Percentiles rank a stretch among this genome's conserved stretches.
These are phyloP conservation scores for Proliferodiscus dingleyae DNA, from an alignment of 2,329 filamentous ascomycete genomes.

Conservation along the genomic window DNA sequence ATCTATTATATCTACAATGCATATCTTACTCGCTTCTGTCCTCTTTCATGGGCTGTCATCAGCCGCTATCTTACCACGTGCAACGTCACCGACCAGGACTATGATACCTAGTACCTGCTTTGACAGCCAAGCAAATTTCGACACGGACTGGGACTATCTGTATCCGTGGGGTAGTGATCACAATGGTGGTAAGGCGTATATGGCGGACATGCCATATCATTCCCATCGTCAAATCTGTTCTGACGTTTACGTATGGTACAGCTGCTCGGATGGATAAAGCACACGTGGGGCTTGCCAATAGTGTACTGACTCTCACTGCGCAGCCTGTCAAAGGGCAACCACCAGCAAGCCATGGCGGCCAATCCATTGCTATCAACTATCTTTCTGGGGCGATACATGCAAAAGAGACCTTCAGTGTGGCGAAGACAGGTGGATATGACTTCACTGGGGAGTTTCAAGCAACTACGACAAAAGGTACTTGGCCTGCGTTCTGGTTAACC, in stretches of 20 bases:
- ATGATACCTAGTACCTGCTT: background rate
- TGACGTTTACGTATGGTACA: too few relatives aligned
- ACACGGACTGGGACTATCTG: constrained; percentile 30
- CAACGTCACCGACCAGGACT: background rate
- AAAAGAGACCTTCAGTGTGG: constrained; percentile 38
- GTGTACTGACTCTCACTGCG: constrained; percentile 16
- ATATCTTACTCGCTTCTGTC: background rate
- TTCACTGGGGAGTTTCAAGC: constrained; percentile 38
- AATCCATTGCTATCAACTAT: constrained; percentile 42
- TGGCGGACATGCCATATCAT: too few relatives aligned
- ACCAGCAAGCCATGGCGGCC: constrained; percentile 27
- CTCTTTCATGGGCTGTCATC: background rate
- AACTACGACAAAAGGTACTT: constrained; percentile 39
- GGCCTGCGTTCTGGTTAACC: constrained; percentile 57
- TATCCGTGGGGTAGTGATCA: constrained; percentile 56
- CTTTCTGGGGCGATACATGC: constrained; percentile 40
- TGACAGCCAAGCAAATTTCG: background rate
- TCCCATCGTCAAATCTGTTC: too few relatives aligned
- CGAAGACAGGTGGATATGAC: constrained; percentile 34
- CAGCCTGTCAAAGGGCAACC: constrained; percentile 17
- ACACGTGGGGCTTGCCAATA: constrained; percentile 37
- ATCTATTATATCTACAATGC: background rate
- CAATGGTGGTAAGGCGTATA: too few relatives aligned
- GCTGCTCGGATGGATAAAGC: constrained; percentile 48
- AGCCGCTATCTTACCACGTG: background rate